Base-by-base conservation (phyloP, 768 basidiomycete genomes). In the Chalciporus piperatus region DNA sequence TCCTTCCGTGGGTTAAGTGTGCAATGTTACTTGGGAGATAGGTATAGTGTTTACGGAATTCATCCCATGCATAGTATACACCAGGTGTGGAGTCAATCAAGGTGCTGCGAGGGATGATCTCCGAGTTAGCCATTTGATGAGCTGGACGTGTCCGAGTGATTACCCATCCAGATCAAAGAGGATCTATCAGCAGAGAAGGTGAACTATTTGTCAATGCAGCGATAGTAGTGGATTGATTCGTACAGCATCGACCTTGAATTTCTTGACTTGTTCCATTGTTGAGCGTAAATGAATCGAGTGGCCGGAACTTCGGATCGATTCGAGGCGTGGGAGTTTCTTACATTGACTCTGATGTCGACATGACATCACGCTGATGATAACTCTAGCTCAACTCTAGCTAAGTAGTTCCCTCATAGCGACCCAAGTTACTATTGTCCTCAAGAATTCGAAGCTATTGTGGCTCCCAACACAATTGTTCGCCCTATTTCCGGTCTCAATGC, bases 31-130 rank as follows among this genome's bases (percentile, higher is more conserved):
- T 76, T 1, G 78, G 84, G 72, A 59, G 73, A 64, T 52, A 70
- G 65, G 56, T 57, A 55, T 90, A 90, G 51, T 87, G 77, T 38
- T 70, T 72, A 37, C 78, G 75, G 63, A 90, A 93, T 41, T 72
- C 80, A 45, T 79, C 72, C 92, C 92, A 94, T 8, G 89, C 86
- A 52, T 78, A 78, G 45, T 82, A 57, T n/a, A 92, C 86, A 4
- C 90, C 92, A 1, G 88, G 88, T 5, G 90, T 92, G 3, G 89
- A 91, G 70, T 92, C 89, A 61, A 87, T 80, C 52, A 87, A 76
- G 6, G 86, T 89, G 38, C 86, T 88, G 61, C 12, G 28, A 42
- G 37, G 9, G 8, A 50, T 19, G 41, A 51, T 50, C 3, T 7
- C 27, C 35, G 35, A 37, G 20, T 67, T 20, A 59, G 40, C 20